Conservation (phyloP, 768 basidiomycete species). For the Boletellus sp. region DNA sequence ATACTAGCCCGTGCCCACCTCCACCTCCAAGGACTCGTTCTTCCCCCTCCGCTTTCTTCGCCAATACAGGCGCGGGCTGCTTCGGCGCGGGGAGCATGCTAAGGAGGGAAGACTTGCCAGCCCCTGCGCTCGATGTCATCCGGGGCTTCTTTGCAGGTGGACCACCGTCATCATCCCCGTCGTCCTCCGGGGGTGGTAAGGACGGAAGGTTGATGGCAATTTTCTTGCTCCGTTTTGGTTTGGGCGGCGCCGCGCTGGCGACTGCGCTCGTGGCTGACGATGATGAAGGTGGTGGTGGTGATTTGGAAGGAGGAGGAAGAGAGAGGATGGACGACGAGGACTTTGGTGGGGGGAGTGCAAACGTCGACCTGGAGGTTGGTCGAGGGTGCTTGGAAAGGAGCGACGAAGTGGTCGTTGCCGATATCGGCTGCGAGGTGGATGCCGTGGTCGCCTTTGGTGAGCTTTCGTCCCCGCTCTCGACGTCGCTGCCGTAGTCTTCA, state of each 20-base stretch:
- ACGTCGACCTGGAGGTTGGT: slow-evolving; percentile 28
- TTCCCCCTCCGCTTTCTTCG: slow-evolving; percentile 33
- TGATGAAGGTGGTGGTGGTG: neutral
- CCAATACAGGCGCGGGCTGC: slow-evolving; percentile 39
- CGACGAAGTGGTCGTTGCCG: slow-evolving; percentile 2
- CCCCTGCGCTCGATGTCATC: slow-evolving; percentile 41
- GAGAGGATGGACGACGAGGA: slow-evolving; percentile 23
- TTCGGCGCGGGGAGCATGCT: slow-evolving; percentile 77
- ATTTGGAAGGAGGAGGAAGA: slow-evolving; percentile 27
- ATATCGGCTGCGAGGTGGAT: neutral
- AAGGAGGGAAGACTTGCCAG: slow-evolving; percentile 61
- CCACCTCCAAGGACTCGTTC: slow-evolving; percentile 66
- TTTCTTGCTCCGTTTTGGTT: slow-evolving; percentile 43
- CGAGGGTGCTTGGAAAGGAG: slow-evolving; percentile 24
- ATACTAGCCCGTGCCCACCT: slow-evolving; percentile 57
- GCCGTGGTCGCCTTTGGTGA: slow-evolving; percentile 8
- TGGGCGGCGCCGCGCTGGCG: slow-evolving; percentile 18
- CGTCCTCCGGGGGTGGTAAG: slow-evolving; percentile 33
- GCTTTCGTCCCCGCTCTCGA: slow-evolving; percentile 50
- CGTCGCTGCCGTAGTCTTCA: slow-evolving; percentile 74
- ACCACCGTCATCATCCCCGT: slow-evolving; percentile 44
- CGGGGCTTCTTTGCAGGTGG: slow-evolving; percentile 61
- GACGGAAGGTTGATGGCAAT: slow-evolving; percentile 37
- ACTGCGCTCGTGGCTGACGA: neutral
- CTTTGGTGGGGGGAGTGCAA: slow-evolving; percentile 37